phyloP scores from a whole-genome alignment of 768 basidiomycete genomes.

The Cystobasidium ongulense region DNA sequence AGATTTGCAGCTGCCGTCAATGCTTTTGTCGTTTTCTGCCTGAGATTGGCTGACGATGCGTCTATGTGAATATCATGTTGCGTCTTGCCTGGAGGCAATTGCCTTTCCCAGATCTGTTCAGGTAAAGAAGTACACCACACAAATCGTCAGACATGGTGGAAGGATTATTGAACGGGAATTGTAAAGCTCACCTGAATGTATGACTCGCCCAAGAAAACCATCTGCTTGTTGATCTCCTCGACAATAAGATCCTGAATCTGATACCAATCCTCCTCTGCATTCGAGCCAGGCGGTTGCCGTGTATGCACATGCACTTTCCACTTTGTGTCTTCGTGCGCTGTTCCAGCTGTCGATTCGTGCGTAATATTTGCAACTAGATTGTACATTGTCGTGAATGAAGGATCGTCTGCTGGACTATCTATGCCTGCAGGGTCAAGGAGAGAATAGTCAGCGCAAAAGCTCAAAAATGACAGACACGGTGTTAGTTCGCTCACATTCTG shows the following conservation, averaged over 20 bases:
- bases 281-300: constrained; percentile 16
- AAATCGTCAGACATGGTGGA: no score
- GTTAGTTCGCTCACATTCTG: constrained; percentile 62
- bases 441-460: not conserved
- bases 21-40: constrained; percentile 32
- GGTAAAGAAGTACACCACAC: not conserved
- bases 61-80: constrained; percentile 22
- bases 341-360: constrained; percentile 91
- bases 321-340: constrained; percentile 80
- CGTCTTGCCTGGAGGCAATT: constrained; percentile 21
- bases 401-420: constrained; percentile 52
- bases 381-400: constrained; percentile 60
- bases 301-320: constrained; percentile 90
- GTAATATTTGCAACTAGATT: constrained; percentile 93
- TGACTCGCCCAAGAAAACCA: constrained; percentile 97
- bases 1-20: constrained; percentile 11
- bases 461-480: constrained; percentile 20
- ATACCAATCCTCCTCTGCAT: constrained; percentile 71
- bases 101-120: constrained; percentile 34
- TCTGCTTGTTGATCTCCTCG: constrained; percentile 88
- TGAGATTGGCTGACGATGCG: constrained; percentile 5
- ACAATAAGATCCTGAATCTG: constrained; percentile 94
- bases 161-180: no score
- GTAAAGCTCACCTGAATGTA: constrained; percentile 66
- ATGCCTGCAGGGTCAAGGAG: not conserved